Conservation (phyloP, 164 flowering plant species). For the Litsea cubeba region DNA sequence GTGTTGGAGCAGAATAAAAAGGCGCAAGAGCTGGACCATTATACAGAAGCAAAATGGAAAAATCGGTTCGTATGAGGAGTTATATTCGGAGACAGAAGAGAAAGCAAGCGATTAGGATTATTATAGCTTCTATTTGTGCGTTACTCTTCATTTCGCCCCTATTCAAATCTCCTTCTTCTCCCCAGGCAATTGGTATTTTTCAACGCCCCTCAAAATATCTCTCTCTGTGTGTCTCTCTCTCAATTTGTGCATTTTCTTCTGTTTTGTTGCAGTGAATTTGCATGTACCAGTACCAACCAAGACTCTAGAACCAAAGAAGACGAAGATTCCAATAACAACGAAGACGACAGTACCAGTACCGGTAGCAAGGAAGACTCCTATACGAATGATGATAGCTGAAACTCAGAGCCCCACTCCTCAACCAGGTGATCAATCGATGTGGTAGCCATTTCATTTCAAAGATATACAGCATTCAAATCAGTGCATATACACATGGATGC, state of each 20-base stretch:
- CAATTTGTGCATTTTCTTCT: not conserved
- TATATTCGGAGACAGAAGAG: constrained; percentile 33
- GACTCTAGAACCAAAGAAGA: constrained; percentile 8
- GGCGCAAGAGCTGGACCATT: too few relatives aligned
- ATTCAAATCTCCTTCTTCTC: constrained; percentile 31
- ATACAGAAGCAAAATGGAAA: too few relatives aligned
- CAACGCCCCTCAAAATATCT: constrained; percentile 6
- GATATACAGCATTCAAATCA: not conserved
- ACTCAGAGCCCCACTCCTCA: constrained; percentile 12
- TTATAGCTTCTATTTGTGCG: constrained; percentile 23
- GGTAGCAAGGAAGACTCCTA: constrained; percentile 14
- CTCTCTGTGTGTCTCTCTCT: not conserved
- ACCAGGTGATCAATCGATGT: not conserved
- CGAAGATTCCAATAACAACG: constrained; percentile 17
- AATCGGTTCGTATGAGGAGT: constrained; percentile 17
- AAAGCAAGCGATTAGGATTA: constrained; percentile 32
- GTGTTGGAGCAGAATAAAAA: too few relatives aligned
- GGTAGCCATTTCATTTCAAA: not conserved
- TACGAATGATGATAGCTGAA: constrained; percentile 20
- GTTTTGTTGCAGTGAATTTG: constrained; percentile 36
- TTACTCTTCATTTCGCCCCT: constrained; percentile 20
- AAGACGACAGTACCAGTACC: constrained; percentile 8
- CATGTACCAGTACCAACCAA: constrained; percentile 5
- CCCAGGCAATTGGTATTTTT: constrained; percentile 26
- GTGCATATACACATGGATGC: too few relatives aligned